Base-by-base conservation (phyloP, 768 basidiomycete species). In the Kwoniella sp. region DNA sequence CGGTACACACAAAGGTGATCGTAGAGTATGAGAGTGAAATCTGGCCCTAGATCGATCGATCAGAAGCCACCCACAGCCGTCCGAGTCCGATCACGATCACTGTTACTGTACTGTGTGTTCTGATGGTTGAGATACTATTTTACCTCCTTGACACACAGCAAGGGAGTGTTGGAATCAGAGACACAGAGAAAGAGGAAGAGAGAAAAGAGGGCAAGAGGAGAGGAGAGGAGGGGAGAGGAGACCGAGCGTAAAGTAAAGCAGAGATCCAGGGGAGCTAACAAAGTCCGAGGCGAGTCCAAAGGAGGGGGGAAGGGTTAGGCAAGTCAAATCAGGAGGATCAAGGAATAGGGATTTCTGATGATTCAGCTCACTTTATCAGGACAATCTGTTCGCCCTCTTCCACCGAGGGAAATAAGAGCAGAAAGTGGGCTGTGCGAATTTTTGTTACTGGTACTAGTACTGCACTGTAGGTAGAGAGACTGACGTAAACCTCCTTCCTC, bases 401-500 rank as follows among this genome's bases (percentile, higher is more conserved):
- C n/a, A n/a, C n/a, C n/a, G n/a, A n/a, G n/a, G n/a, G n/a, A n/a
- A n/a, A n/a, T n/a, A 25, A 7, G 24, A n/a, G 24, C n/a, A n/a
- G 7, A n/a, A 25, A n/a, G 10, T 24, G 24, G 22, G 49, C 49
- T 51, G 49, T 44, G 40, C 40, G 40, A 44, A 13, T 33, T 6
- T 33, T 6, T 13, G 33, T 6, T 13, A 13, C 33, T 33, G 40
- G 40, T 15, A 19, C n/a, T n/a, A 44, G 17, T 19, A 44, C 40
- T 13, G 33, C 13, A n/a, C n/a, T n/a, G n/a, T n/a, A n/a, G n/a
- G n/a, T n/a, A n/a, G n/a, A n/a, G 4, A 44, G 40, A 44, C 40
- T 44, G 40, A 44, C 40, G 40, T 44, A 44, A 44, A 44, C 40
- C 49, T 51, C 24, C 49, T 51, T 29, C 49, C 22, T 24, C 49